Evolutionary conservation across 176 grass and related monocot genomes (phyloP).

Genomic region (Oryza rufipogon): DNA sequence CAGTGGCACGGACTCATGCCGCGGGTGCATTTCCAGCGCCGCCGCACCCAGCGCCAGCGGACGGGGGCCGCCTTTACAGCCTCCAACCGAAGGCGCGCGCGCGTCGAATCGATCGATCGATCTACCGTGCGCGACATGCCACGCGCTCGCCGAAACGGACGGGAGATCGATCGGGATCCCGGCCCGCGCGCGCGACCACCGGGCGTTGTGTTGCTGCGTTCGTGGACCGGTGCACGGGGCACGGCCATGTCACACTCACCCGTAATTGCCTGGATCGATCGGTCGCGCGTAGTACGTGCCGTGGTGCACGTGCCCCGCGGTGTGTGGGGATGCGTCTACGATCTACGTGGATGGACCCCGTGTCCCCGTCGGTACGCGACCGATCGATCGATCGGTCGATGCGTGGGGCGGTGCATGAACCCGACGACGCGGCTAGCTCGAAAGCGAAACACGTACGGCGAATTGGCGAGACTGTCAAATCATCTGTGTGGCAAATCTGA

Average conservation of each 20-base stretch:
- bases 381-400: neutral
- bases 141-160: neutral
- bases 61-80: no score
- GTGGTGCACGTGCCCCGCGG: constrained; percentile 43
- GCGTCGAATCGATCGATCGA: no score
- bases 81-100: no score
- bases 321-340: neutral
- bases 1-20: no score
- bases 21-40: no score
- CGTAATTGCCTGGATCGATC: neutral
- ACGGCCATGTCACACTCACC: neutral
- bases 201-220: neutral
- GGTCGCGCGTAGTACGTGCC: constrained; percentile 20
- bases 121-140: no score
- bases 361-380: neutral
- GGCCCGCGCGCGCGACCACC: no score
- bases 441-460: neutral
- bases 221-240: neutral
- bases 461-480: neutral
- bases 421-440: neutral
- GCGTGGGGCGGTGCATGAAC: neutral
- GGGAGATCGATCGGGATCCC: neutral
- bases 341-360: neutral
- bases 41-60: no score
- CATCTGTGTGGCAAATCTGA: constrained; percentile 10